Base-by-base conservation (phyloP, 1,284 basidiomycete species). In the Heterobasidion occidentale region DNA sequence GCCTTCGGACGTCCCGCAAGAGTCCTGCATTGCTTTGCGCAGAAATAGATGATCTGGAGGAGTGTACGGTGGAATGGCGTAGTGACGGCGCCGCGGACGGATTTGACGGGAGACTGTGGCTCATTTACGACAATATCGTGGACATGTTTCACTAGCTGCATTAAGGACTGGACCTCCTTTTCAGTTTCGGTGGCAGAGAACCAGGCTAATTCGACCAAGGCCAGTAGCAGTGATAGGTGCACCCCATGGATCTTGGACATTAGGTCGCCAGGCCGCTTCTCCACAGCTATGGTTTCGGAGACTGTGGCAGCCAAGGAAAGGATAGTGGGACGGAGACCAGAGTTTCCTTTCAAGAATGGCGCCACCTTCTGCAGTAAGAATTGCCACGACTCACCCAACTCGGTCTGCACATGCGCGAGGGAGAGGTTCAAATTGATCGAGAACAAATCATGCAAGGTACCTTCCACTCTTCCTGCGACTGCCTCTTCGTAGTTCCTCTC, bases 351-450 rank as follows among this genome's bases (percentile, higher is more conserved):
- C 17, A 90, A 70, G 68, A 84, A 87, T 0, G 87, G 81, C 9
- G 81, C 71, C 2, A 81, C 74, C 59, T 84, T 80, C 46, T 83
- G 81, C 36, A 94, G 72, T 46, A 96, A 70, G 52, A 79, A 77
- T 51, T 86, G 83, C 90, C 92, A 96, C 3, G 92, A 82, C 56
- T 91, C 84, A 0, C 87, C 82, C 50, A 93, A 75, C 1, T 81
- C 74, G 3, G 81, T 81, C 68, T 94, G 89, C 1, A 89, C 80
- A 63, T 95, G 88, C 36, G 92, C 77, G 48, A 95, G 73, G 0
- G 92, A 94, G 62, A 94, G 81, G 67, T 94, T 92, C 60, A 92
- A 76, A 67, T 94, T 94, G 70, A 92, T 81, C 0, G 84, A 83
- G 56, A 77, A 70, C 9, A 89, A 67, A 50, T 76, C 75, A 52